These are phyloP conservation scores for Bryoerythrophyllum caledonicum DNA, from an alignment of 225 moss, liverwort and hornwort species.

Conservation along the genomic window DNA sequence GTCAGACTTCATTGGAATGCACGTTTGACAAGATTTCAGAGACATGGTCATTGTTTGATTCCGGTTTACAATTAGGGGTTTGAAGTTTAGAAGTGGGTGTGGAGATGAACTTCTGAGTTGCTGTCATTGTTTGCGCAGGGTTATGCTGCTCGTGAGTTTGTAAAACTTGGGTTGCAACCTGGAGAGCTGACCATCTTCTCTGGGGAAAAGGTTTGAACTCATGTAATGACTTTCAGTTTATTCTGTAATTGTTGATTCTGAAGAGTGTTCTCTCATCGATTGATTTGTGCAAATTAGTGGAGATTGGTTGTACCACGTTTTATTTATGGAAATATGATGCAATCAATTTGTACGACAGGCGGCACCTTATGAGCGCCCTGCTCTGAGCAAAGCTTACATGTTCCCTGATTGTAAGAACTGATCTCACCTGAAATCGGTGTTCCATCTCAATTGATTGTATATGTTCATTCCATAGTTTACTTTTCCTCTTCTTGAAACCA, in stretches of 20 bases:
- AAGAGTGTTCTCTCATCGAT: neutral
- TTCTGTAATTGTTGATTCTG: neutral
- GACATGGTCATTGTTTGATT: neutral
- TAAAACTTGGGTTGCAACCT: conserved; percentile 51
- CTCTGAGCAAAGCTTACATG: conserved; percentile 65
- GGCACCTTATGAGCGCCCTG: conserved; percentile 70
- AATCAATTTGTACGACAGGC: conserved; percentile 36
- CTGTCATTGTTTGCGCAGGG: conserved; percentile 36
- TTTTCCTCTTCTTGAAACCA: neutral
- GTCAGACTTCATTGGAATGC: neutral
- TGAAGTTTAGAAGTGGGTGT: neutral
- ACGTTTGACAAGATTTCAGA: neutral
- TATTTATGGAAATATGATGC: neutral
- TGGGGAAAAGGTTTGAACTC: conserved; percentile 34
- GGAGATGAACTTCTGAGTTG: conserved; percentile 17
- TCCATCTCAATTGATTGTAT: neutral
- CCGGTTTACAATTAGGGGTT: neutral
- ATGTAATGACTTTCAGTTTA: neutral
- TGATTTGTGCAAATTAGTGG: neutral
- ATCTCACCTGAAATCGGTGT: neutral
- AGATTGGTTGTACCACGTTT: neutral
- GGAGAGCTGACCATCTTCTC: conserved; percentile 62
- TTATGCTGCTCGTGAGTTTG: conserved; percentile 62
- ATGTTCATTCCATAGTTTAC: neutral
- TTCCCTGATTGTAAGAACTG: conserved; percentile 46